These are phyloP conservation scores for Martiniozyma abietophila DNA, from an alignment of 805 yeast species.

Conservation along the genomic window DNA sequence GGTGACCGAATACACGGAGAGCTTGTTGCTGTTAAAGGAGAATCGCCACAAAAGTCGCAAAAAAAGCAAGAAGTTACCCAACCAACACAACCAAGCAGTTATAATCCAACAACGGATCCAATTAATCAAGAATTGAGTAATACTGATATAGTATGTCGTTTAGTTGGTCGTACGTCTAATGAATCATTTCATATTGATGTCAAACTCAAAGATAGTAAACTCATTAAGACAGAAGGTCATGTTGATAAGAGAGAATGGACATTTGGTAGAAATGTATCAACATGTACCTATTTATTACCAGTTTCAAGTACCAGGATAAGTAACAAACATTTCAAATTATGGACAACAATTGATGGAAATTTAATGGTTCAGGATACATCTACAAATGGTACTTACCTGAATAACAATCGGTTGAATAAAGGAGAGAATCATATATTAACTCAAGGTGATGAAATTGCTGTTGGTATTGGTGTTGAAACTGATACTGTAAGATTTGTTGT, in stretches of 20 bases:
- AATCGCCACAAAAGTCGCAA: constrained; percentile 6
- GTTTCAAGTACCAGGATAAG: constrained; percentile 58
- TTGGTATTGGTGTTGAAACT: constrained; percentile 74
- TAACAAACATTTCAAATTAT: constrained; percentile 59
- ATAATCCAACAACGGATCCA: constrained; percentile 19
- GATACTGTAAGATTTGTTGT: constrained; percentile 53
- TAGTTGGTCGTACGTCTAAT: constrained; percentile 25
- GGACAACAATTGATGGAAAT: constrained; percentile 33
- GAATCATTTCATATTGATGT: constrained; percentile 26
- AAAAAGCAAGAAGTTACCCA: constrained; percentile 16
- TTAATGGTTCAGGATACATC: constrained; percentile 63
- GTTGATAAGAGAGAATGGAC: constrained; percentile 24
- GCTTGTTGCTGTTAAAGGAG: too few relatives aligned
- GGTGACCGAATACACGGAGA: too few relatives aligned
- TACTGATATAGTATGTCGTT: constrained; percentile 28
- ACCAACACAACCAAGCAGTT: constrained; percentile 30
- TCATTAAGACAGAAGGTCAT: background rate
- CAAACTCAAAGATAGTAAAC: constrained; percentile 12
- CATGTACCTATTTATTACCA: constrained; percentile 54
- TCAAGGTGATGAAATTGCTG: constrained; percentile 89
- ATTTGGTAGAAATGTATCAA: constrained; percentile 59
- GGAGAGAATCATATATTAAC: constrained; percentile 71
- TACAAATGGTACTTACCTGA: constrained; percentile 89
- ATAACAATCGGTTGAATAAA: constrained; percentile 62
- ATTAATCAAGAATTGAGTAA: constrained; percentile 20